phyloP scores from a whole-genome alignment of 2,329 filamentous ascomycete genomes.

The Sarocladiaceae sp. region DNA sequence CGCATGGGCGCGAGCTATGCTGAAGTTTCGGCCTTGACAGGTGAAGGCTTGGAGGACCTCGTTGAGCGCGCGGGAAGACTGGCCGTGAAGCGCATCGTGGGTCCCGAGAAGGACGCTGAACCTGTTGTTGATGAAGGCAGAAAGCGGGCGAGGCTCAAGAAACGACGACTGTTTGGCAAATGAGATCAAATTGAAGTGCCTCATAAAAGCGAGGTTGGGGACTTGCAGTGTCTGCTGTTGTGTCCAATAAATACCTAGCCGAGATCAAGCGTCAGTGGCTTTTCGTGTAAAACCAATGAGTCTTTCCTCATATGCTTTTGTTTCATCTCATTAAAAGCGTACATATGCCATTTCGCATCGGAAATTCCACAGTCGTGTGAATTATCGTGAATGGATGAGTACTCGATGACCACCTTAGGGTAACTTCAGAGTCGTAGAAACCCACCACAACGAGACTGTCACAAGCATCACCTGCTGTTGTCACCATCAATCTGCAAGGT shows the following conservation, averaged over 20 bases:
- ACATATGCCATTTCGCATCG: too few relatives aligned
- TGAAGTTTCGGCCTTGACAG: conserved; percentile 32
- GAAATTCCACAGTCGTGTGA: too few relatives aligned
- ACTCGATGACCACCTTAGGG: conserved; percentile 5
- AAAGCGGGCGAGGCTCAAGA: conserved; percentile 15
- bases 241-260: too few relatives aligned
- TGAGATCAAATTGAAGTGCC: neutral
- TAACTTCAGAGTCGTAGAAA: neutral
- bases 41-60: conserved; percentile 27
- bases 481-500: too few relatives aligned
- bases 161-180: conserved; percentile 12
- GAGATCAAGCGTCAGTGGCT: too few relatives aligned
- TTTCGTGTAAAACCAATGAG: too few relatives aligned
- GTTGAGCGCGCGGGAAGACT: conserved; percentile 22
- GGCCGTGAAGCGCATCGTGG: conserved; percentile 18
- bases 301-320: too few relatives aligned
- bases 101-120: neutral
- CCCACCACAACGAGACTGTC: neutral
- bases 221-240: too few relatives aligned
- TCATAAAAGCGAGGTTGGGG: too few relatives aligned
- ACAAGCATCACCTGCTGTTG: too few relatives aligned
- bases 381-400: too few relatives aligned
- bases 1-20: conserved; percentile 25
- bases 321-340: too few relatives aligned
- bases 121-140: conserved; percentile 9